A percentile compares a stretch with the other conserved stretches of the same genome.
Evolutionary conservation across 2,329 filamentous ascomycete genomes (phyloP).

Genomic region (Volutella citrinella): DNA sequence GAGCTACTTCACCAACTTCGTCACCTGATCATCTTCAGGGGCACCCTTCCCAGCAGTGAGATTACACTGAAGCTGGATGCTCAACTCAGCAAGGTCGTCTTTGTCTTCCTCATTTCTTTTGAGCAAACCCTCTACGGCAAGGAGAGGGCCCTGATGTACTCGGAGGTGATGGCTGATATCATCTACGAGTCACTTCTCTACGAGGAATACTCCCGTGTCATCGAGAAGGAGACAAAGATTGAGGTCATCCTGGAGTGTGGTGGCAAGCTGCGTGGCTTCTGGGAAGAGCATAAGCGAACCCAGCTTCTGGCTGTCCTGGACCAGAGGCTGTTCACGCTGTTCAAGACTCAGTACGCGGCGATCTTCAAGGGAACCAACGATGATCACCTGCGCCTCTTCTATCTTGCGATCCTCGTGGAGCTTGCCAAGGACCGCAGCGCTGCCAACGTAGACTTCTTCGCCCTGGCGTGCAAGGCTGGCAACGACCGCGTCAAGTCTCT

Average conservation of each 20-base stretch:
- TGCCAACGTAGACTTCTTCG: conserved; percentile 35
- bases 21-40: conserved; percentile 44
- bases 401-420: conserved; percentile 36
- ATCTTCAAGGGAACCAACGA: conserved; percentile 24
- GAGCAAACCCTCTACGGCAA: conserved; percentile 38
- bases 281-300: conserved; percentile 24
- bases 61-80: conserved; percentile 36
- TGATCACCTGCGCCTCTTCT: conserved; percentile 35
- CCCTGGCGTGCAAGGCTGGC: conserved; percentile 32
- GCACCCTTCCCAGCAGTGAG: conserved; percentile 32
- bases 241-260: conserved; percentile 22
- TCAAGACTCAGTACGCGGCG: conserved; percentile 31
- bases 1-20: conserved; percentile 48
- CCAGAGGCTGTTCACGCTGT: conserved; percentile 36
- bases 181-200: conserved; percentile 23
- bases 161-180: conserved; percentile 34
- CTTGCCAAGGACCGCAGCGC: conserved; percentile 32
- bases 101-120: conserved; percentile 45
- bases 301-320: conserved; percentile 35
- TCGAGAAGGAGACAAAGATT: conserved; percentile 16
- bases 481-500: conserved; percentile 32
- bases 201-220: conserved; percentile 21
- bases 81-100: conserved; percentile 33
- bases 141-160: conserved; percentile 32
- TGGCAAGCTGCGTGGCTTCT: conserved; percentile 22